Percentiles rank a stretch among this genome's conserved stretches.
Conservation (phyloP, 768 basidiomycete genomes). For the Lentinula sp. region DNA sequence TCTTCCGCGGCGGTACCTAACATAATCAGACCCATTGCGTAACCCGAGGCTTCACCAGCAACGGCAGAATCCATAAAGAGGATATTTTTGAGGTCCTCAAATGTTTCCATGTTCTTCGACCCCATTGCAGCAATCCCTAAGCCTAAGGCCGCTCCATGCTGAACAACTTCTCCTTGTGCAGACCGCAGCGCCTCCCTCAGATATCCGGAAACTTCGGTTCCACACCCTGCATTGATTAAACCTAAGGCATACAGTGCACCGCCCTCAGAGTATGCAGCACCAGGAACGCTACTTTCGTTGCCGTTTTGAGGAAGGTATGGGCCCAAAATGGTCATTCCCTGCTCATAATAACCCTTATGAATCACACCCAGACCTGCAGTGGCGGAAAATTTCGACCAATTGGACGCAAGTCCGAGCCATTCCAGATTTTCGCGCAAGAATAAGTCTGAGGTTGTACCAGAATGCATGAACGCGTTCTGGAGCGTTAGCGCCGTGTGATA, state of each 20-base stretch:
- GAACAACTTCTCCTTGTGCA: conserved; percentile 80
- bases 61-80: conserved; percentile 94
- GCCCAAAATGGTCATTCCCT: conserved; percentile 86
- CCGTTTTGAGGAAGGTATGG: conserved; percentile 86
- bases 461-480: conserved; percentile 96
- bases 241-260: conserved; percentile 95
- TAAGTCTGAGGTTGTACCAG: conserved; percentile 93
- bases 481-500: conserved; percentile 96
- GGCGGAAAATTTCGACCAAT: conserved; percentile 98
- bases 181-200: conserved; percentile 75
- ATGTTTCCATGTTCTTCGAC: conserved; percentile 80
- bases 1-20: conserved; percentile 83
- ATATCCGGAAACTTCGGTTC: conserved; percentile 70
- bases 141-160: conserved; percentile 95
- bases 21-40: conserved; percentile 98
- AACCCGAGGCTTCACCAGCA: conserved; percentile 93
- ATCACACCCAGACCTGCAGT: conserved; percentile 97
- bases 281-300: conserved; percentile 69
- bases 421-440: conserved; percentile 96
- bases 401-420: conserved; percentile 91
- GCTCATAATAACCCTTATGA: conserved; percentile 93
- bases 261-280: conserved; percentile 88
- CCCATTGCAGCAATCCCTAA: conserved; percentile 97
- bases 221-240: conserved; percentile 89
- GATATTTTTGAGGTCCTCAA: conserved; percentile 84